Percentiles rank a stretch among this genome's conserved stretches.
Evolutionary conservation across 495 filamentous ascomycete species (phyloP).

Genomic region (Aspergillus homomorphus): DNA sequence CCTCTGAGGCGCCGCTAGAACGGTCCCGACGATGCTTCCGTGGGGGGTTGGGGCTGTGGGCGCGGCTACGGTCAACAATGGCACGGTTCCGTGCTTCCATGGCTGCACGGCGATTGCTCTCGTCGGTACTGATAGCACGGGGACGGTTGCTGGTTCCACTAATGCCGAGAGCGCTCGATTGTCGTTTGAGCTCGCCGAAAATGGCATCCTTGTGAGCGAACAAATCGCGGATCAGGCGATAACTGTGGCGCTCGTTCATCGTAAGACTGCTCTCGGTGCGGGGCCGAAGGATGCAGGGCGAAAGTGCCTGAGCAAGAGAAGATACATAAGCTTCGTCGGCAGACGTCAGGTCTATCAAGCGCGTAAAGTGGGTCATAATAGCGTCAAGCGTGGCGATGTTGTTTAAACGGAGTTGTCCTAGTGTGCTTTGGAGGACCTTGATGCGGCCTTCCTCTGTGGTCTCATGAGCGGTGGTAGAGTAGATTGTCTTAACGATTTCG

Average conservation of each 20-base stretch:
- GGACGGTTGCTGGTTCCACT: constrained; percentile 50
- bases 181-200: constrained; percentile 93
- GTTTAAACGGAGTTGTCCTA: constrained; percentile 89
- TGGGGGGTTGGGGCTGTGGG: constrained; percentile 69
- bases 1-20: constrained; percentile 68
- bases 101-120: constrained; percentile 88
- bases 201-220: constrained; percentile 92
- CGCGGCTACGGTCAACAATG: constrained; percentile 71
- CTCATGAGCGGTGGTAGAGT: constrained; percentile 71
- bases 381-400: constrained; percentile 99
- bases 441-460: constrained; percentile 70
- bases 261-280: constrained; percentile 82
- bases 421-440: constrained; percentile 90
- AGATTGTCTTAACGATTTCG: constrained; percentile 97
- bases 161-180: constrained; percentile 60
- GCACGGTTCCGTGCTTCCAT: constrained; percentile 89
- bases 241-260: constrained; percentile 91
- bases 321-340: constrained; percentile 85
- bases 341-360: constrained; percentile 92
- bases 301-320: constrained; percentile 70
- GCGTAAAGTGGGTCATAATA: constrained; percentile 95
- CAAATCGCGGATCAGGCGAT: constrained; percentile 88
- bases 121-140: constrained; percentile 90
- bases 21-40: constrained; percentile 69
- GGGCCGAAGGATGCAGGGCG: constrained; percentile 86